phyloP scores from a whole-genome alignment of 2,329 filamentous ascomycete genomes.

The Alternaria infectoria region DNA sequence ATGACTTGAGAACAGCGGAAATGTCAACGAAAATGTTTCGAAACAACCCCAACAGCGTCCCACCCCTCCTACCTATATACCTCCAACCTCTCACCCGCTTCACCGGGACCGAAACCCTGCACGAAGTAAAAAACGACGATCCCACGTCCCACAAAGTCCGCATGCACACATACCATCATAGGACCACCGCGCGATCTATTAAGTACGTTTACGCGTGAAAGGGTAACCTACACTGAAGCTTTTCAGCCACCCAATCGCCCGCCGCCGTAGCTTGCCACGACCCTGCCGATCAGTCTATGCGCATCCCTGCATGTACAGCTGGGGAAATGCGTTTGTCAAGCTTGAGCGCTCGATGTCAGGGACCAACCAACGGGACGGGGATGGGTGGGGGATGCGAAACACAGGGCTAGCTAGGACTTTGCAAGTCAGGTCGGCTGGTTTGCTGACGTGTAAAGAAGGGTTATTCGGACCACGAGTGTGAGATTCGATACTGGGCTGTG shows the following conservation, averaged over 20 bases:
- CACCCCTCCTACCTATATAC: background rate
- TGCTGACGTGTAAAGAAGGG: background rate
- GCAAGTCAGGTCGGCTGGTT: background rate
- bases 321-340: background rate
- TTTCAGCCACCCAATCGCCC: conserved; percentile 18
- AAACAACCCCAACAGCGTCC: background rate
- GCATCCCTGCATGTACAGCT: conserved; percentile 8
- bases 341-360: background rate
- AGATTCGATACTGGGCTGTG: background rate
- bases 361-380: background rate
- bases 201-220: background rate
- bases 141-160: background rate
- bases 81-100: background rate
- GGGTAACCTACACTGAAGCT: background rate
- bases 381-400: background rate
- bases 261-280: background rate
- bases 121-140: background rate
- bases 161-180: background rate
- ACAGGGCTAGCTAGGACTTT: background rate
- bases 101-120: background rate
- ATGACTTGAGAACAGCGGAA: background rate
- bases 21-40: background rate
- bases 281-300: conserved; percentile 16
- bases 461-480: background rate
- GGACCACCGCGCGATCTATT: background rate